phyloP scores from a whole-genome alignment of 768 basidiomycete genomes.

The Calocybe cyanea region DNA sequence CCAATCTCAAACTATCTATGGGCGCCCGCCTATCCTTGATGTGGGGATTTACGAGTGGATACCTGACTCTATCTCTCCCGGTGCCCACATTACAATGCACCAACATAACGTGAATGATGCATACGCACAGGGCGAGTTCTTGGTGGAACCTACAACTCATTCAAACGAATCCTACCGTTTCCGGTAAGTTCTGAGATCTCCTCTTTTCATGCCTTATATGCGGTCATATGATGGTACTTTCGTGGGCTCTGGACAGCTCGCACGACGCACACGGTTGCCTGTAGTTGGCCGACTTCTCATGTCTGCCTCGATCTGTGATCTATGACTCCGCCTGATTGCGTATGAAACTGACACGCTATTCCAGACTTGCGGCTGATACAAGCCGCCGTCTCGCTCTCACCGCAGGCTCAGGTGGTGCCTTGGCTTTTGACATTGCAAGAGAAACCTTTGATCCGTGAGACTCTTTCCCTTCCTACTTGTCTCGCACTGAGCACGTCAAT shows the following conservation, averaged over 20 bases:
- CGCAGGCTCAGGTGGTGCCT: slow-evolving; percentile 4
- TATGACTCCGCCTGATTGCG: no score
- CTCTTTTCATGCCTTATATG: neutral
- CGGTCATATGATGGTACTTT: no score
- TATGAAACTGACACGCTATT: no score
- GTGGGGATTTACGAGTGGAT: slow-evolving; percentile 11
- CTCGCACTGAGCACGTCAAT: neutral
- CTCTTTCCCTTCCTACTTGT: neutral
- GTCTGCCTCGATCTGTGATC: no score
- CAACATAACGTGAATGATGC: slow-evolving; percentile 1
- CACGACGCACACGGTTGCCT: no score
- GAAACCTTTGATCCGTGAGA: slow-evolving; percentile 6
- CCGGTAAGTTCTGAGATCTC: slow-evolving; percentile 4
- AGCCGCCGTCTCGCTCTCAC: slow-evolving; percentile 6
- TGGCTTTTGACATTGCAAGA: slow-evolving; percentile 3
- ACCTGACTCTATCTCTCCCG: slow-evolving; percentile 5
- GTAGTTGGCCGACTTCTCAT: no score
- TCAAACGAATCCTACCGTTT: slow-evolving; percentile 10
- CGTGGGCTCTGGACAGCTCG: no score
- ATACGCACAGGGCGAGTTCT: slow-evolving; percentile 8
- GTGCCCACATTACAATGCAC: slow-evolving; percentile 8
- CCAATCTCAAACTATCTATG: slow-evolving; percentile 12
- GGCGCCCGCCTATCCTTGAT: slow-evolving; percentile 8
- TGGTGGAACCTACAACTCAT: slow-evolving; percentile 10
- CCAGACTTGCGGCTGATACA: slow-evolving; percentile 9